Base-by-base conservation (phyloP, 257 asterid species). In the Avicennia marina region DNA sequence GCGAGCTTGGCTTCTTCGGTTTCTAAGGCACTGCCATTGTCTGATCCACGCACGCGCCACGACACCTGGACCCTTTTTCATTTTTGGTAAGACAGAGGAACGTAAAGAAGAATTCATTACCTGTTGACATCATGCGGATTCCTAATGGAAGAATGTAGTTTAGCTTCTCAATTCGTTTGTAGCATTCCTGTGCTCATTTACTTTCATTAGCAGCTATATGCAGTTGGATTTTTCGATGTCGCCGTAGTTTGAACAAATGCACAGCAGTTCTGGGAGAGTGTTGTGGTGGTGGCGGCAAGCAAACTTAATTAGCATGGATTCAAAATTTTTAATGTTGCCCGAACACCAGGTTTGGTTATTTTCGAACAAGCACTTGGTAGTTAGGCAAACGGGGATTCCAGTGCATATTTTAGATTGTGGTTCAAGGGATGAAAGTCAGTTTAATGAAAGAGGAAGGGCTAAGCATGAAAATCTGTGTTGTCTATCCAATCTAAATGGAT, bases 1-100 rank as follows among this genome's bases (percentile, higher is more conserved):
- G 88, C 17, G 95, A 88, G 75, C 85, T 88, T 17, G 95, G 96
- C 16, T 85, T 88, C 90, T 85, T 88, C 12, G 96, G 96, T 31
- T 83, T 87, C 74, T 87, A 69, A 78, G 62, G 22, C 56, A 29
- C 34, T n/a, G n/a, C n/a, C n/a, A n/a, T n/a, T n/a, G n/a, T n/a
- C n/a, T n/a, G n/a, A n/a, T n/a, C n/a, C n/a, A n/a, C n/a, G n/a
- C n/a, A n/a, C n/a, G n/a, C n/a, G n/a, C n/a, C n/a, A n/a, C n/a
- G n/a, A n/a, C n/a, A n/a, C n/a, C n/a, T n/a, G n/a, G n/a, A n/a
- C n/a, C n/a, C n/a, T n/a, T n/a, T n/a, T n/a, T n/a, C n/a, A n/a
- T n/a, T n/a, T n/a, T 60, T 59, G 60, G 67, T 56, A 46, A 57
- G 62, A 34, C 42, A n/a, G 76, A 59, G 72, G 67, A 65, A 63